These are phyloP conservation scores for Hyaloscypha bicolor DNA, from an alignment of 495 filamentous ascomycete genomes.

Conservation along the genomic window DNA sequence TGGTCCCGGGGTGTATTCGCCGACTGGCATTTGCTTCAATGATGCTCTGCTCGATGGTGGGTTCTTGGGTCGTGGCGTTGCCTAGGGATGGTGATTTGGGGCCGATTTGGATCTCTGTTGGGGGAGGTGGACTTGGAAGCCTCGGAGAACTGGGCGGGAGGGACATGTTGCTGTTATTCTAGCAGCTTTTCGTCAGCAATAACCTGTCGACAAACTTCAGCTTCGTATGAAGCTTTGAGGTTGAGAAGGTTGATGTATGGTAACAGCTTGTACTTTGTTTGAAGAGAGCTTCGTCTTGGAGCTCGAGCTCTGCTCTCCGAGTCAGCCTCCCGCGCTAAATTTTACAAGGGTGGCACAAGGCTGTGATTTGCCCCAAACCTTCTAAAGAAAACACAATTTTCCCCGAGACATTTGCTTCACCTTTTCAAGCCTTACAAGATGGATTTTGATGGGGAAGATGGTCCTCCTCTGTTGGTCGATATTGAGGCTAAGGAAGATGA, in stretches of 20 bases:
- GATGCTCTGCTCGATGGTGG: slow-evolving; percentile 60
- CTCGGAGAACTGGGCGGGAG: slow-evolving; percentile 78
- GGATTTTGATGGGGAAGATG: slow-evolving; percentile 68
- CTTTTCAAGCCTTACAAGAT: slow-evolving; percentile 26
- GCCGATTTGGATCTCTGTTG: slow-evolving; percentile 87
- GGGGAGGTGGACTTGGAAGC: slow-evolving; percentile 84
- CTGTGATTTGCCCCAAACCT: background rate
- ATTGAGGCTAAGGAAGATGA: slow-evolving; percentile 46
- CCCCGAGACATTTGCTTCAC: background rate
- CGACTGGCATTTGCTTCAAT: slow-evolving; percentile 63
- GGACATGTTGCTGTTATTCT: slow-evolving; percentile 45
- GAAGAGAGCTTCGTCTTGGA: background rate
- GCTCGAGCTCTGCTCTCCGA: background rate
- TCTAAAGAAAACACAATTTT: background rate
- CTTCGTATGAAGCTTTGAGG: background rate
- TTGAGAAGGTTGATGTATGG: background rate
- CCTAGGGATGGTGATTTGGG: slow-evolving; percentile 76
- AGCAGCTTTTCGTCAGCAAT: background rate
- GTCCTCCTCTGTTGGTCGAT: slow-evolving; percentile 73
- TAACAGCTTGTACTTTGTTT: background rate
- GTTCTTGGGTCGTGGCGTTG: slow-evolving; percentile 52
- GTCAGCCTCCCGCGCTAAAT: slow-evolving; percentile 6
- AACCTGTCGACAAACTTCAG: background rate
- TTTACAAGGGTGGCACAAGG: slow-evolving; percentile 1
- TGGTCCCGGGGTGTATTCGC: slow-evolving; percentile 90